These are phyloP conservation scores for Penicillium sp. DNA, from an alignment of 2,329 filamentous ascomycete species.

Conservation along the genomic window DNA sequence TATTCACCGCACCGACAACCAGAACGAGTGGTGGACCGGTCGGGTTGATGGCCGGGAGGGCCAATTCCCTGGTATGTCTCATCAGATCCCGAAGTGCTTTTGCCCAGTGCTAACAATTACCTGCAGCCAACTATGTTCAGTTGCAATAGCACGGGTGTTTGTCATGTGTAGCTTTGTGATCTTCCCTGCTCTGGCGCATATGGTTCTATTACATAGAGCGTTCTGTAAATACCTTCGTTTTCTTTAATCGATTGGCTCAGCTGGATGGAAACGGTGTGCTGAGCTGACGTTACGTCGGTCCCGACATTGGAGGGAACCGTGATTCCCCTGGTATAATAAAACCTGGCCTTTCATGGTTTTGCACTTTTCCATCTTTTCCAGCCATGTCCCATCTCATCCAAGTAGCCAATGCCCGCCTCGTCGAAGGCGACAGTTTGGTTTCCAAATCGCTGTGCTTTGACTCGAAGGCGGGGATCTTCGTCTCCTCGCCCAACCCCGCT, in stretches of 20 bases:
- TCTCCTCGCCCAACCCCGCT: slow-evolving; percentile 2
- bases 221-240: slow-evolving; percentile 25
- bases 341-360: not conserved
- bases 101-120: slow-evolving; percentile 10
- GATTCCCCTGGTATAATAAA: not conserved
- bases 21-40: slow-evolving; percentile 97
- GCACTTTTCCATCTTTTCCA: not conserved
- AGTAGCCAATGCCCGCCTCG: slow-evolving; percentile 32
- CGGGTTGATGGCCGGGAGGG: slow-evolving; percentile 75
- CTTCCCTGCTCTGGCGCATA: slow-evolving; percentile 16
- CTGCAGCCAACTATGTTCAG: slow-evolving; percentile 39
- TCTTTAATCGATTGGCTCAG: slow-evolving; percentile 9
- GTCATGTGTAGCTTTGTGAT: slow-evolving; percentile 2
- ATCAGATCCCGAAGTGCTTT: not conserved
- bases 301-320: not conserved
- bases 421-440: slow-evolving; percentile 36
- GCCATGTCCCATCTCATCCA: slow-evolving; percentile 6
- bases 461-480: slow-evolving; percentile 6
- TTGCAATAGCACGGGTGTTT: slow-evolving; percentile 25
- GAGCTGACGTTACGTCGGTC: not conserved
- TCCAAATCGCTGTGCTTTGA: slow-evolving; percentile 19
- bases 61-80: slow-evolving; percentile 82
- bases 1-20: slow-evolving; percentile 74
- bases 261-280: slow-evolving; percentile 10
- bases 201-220: slow-evolving; percentile 26